Evolutionary conservation across 2,329 filamentous ascomycete genomes (phyloP).

Genomic region (Colletotrichum camelliae): DNA sequence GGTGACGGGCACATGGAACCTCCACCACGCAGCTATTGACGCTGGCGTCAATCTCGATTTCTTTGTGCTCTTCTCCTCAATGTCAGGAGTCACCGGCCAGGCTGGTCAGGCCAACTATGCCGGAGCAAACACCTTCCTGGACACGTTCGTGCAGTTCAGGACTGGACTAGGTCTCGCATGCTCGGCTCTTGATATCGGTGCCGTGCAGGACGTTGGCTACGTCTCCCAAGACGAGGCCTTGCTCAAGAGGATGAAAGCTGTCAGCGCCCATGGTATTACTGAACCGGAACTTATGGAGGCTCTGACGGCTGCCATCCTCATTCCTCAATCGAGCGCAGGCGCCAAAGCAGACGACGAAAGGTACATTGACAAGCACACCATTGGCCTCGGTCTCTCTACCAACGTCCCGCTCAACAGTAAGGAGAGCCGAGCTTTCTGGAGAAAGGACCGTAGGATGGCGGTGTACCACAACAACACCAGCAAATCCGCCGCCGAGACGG

Average conservation of each 20-base stretch:
- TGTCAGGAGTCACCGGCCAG: constrained; percentile 38
- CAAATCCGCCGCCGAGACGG: no score
- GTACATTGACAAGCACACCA: no score
- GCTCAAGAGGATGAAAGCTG: background rate
- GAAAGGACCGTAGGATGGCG: no score
- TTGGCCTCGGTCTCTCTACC: no score
- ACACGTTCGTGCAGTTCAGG: constrained; percentile 42
- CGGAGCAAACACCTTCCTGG: constrained; percentile 44
- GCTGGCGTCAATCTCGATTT: constrained; percentile 34
- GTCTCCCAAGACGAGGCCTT: constrained; percentile 26
- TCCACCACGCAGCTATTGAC: background rate
- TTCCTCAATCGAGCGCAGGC: no score
- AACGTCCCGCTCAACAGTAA: no score
- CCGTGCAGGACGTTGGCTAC: constrained; percentile 41
- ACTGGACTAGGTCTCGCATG: constrained; percentile 37
- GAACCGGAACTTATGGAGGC: constrained; percentile 22
- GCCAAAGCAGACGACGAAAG: no score
- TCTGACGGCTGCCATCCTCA: background rate
- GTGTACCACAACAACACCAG: no score
- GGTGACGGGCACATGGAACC: background rate
- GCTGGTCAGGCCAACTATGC: constrained; percentile 44
- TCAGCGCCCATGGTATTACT: constrained; percentile 9
- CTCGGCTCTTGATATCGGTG: constrained; percentile 42
- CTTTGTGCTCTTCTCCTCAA: constrained; percentile 40
- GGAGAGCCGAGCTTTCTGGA: no score